phyloP scores from a whole-genome alignment of 176 grass and related monocot genomes.

The Eremochloa ophiuroides region DNA sequence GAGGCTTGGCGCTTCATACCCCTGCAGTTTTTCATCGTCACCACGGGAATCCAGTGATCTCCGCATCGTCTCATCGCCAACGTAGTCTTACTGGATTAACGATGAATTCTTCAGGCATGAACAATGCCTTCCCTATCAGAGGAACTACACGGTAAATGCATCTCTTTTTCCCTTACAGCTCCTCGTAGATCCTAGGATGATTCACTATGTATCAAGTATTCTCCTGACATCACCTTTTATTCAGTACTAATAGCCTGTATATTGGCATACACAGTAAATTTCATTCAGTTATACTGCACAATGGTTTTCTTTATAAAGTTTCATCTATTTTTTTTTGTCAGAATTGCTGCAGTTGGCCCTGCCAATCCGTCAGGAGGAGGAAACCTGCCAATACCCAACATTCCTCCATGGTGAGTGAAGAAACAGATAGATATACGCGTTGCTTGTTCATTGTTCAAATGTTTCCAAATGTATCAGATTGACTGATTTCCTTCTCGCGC shows the following conservation, averaged over 20 bases:
- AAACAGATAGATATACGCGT: neutral
- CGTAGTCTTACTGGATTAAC: neutral
- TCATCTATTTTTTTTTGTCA: slow-evolving; percentile 12
- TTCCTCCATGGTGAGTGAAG: slow-evolving; percentile 48
- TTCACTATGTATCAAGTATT: neutral
- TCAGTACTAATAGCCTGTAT: neutral
- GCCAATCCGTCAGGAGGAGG: neutral
- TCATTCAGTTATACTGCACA: neutral
- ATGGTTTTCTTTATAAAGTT: neutral
- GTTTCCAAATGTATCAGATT: neutral
- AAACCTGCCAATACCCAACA: slow-evolving; percentile 41
- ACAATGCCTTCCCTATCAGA: neutral
- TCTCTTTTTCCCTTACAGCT: neutral
- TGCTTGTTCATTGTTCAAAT: neutral
- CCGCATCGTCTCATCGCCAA: neutral
- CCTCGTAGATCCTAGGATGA: neutral
- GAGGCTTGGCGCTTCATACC: neutral
- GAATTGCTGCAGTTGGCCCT: slow-evolving; percentile 22
- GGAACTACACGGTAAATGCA: slow-evolving; percentile 24
- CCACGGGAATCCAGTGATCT: neutral
- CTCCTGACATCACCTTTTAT: neutral
- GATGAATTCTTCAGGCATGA: slow-evolving; percentile 35
- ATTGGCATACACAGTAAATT: neutral
- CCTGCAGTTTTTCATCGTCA: neutral
- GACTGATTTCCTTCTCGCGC: neutral